A percentile compares a stretch with the other conserved stretches of the same genome.
phyloP scores from a whole-genome alignment of 1,139 yeast species.

The Kurtzmaniella quercitrusa region DNA sequence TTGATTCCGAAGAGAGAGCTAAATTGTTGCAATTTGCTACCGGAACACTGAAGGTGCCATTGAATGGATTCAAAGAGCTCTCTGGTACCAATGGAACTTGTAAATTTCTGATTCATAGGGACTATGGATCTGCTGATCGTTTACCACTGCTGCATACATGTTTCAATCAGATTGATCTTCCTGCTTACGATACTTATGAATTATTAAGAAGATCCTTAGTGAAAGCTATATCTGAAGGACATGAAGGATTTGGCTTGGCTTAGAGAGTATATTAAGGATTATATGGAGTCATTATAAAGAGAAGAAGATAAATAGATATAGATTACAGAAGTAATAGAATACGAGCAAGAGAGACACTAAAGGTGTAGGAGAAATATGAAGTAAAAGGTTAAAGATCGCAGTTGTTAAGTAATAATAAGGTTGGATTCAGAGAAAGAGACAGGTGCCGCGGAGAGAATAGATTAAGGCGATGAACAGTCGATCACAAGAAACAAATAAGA shows the following conservation, averaged over 20 bases:
- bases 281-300: too few species aligned
- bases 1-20: slow-evolving; percentile 92
- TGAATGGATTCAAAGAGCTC: slow-evolving; percentile 87
- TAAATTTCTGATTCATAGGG: slow-evolving; percentile 86
- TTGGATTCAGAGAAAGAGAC: too few species aligned
- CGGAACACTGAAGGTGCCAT: slow-evolving; percentile 95
- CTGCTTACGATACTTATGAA: slow-evolving; percentile 88
- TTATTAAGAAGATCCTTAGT: slow-evolving; percentile 75
- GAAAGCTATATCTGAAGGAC: slow-evolving; percentile 89
- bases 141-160: slow-evolving; percentile 96
- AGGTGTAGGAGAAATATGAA: too few species aligned
- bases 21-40: slow-evolving; percentile 93
- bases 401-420: too few species aligned
- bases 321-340: too few species aligned
- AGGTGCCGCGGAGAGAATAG: too few species aligned
- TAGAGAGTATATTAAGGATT: too few species aligned
- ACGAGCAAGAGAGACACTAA: too few species aligned
- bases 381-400: too few species aligned
- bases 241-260: slow-evolving; percentile 93
- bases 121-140: slow-evolving; percentile 80
- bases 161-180: slow-evolving; percentile 90
- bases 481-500: too few species aligned
- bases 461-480: too few species aligned
- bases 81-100: slow-evolving; percentile 86
- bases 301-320: too few species aligned